phyloP scores from a whole-genome alignment of 2,329 filamentous ascomycete genomes.

The Epichloe sibirici region DNA sequence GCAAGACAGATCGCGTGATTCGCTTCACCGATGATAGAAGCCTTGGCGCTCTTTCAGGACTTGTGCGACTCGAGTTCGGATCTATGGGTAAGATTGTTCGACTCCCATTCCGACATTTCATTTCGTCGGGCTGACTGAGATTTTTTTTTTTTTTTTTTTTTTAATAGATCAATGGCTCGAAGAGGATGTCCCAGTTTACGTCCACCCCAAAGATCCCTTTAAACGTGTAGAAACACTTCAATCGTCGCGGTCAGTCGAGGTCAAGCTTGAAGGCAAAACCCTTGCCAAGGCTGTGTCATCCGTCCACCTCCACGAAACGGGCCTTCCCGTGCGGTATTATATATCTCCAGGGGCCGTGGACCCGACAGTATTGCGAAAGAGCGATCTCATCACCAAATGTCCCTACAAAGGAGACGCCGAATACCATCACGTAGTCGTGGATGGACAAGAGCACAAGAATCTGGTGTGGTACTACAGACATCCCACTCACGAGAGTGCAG shows the following conservation, averaged over 20 bases:
- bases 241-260: constrained; percentile 39
- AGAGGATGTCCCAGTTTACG: constrained; percentile 45
- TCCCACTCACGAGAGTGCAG: constrained; percentile 43
- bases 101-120: neutral
- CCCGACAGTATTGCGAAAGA: constrained; percentile 31
- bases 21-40: constrained; percentile 27
- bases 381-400: constrained; percentile 42
- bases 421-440: constrained; percentile 44
- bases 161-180: constrained; percentile 31
- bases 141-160: too few species aligned
- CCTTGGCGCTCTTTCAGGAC: constrained; percentile 20
- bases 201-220: constrained; percentile 56
- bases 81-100: constrained; percentile 17
- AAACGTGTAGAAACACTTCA: constrained; percentile 50
- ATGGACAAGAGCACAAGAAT: constrained; percentile 32
- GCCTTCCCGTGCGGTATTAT: constrained; percentile 47
- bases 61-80: constrained; percentile 23
- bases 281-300: constrained; percentile 33
- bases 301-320: constrained; percentile 49
- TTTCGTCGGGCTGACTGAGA: neutral
- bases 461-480: constrained; percentile 51
- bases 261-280: constrained; percentile 33
- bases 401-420: constrained; percentile 57
- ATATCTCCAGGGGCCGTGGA: constrained; percentile 40
- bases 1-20: constrained; percentile 21